Evolutionary conservation across 2,329 filamentous ascomycete genomes (phyloP), one percentile per base, ranked within the genome.

Genomic region (Xylaria sp.): DNA sequence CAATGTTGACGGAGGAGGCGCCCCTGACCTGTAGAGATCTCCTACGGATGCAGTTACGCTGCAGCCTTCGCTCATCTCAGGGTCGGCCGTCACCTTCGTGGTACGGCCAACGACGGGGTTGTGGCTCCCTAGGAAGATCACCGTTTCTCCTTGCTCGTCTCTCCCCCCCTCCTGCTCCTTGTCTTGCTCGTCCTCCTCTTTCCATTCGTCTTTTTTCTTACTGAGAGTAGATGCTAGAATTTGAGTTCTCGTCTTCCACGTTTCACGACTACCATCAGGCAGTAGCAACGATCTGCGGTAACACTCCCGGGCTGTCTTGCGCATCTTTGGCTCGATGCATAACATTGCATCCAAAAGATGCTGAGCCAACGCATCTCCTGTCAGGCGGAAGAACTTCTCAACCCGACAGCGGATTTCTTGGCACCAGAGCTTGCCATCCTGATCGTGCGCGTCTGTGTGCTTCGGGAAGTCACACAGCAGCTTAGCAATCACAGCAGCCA

Each of bases 401-500:
- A 54, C 50, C 21, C 30, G 50, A 54, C 12, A 12, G 50, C 50
- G 30, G 21, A 54, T 54, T 6, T 27, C 50, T 54, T 54, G 6
- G 50, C 30, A 54, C 19, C 11, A 9, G 8, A 54, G 30, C 30
- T 11, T 54, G 50, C 50, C 50, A 7, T 54, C 30, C 7, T 27
- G 8, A 2, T 27, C 34, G 34, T 36, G 9, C 21, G 14, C 30
- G 50, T 21, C 30, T 1, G 4, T 27, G 50, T 27, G 50, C 30
- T 27, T 27, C 50, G 59, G 59, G 3, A 2, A 32, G 6, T 42
- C 55, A 64, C 45, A 56, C 9, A 39, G 14, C 21, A 62, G 27
- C 19, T 51, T 36, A 47, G 53, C 39, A 19, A 58, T 50, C 7
- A 64, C 51, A 4, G 30, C 61, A 3, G 19, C 61, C 6, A 64